phyloP scores from a whole-genome alignment of 257 asterid genomes.

The Osmanthus fragrans region DNA sequence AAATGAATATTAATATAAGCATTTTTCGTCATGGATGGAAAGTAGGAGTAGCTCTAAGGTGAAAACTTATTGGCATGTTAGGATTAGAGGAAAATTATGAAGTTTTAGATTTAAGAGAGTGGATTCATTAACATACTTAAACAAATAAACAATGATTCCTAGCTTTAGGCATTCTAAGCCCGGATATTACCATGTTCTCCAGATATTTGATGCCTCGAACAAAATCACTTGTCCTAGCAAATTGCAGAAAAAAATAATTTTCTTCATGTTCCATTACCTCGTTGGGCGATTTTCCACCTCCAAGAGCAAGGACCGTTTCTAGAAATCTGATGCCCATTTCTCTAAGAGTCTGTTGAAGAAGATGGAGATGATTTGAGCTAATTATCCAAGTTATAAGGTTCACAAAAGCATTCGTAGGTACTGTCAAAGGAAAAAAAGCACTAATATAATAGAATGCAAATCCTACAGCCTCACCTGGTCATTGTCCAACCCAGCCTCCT shows the following conservation, averaged over 20 bases:
- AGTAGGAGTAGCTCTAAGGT: background rate
- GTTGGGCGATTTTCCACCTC: constrained; percentile 56
- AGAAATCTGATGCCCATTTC: constrained; percentile 47
- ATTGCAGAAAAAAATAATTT: background rate
- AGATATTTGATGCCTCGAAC: background rate
- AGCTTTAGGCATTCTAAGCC: background rate
- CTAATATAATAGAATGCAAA: constrained; percentile 1
- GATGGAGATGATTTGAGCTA: background rate
- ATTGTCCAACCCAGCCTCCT: constrained; percentile 48
- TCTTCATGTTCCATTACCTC: constrained; percentile 30
- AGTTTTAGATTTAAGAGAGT: background rate
- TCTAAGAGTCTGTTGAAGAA: constrained; percentile 35
- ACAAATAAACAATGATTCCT: background rate
- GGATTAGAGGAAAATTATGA: background rate
- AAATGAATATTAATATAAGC: background rate
- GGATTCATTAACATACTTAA: background rate
- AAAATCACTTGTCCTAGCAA: background rate
- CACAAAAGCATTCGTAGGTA: background rate
- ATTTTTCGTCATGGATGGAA: background rate
- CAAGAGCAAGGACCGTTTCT: constrained; percentile 53
- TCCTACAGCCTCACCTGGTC: constrained; percentile 34
- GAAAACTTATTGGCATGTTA: background rate
- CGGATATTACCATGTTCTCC: background rate
- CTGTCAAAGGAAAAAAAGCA: background rate
- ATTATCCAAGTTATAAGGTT: background rate